A percentile compares a stretch with the other conserved stretches of the same genome.
Evolutionary conservation across 495 filamentous ascomycete genomes (phyloP).

Genomic region (Penicillium paradoxum): DNA sequence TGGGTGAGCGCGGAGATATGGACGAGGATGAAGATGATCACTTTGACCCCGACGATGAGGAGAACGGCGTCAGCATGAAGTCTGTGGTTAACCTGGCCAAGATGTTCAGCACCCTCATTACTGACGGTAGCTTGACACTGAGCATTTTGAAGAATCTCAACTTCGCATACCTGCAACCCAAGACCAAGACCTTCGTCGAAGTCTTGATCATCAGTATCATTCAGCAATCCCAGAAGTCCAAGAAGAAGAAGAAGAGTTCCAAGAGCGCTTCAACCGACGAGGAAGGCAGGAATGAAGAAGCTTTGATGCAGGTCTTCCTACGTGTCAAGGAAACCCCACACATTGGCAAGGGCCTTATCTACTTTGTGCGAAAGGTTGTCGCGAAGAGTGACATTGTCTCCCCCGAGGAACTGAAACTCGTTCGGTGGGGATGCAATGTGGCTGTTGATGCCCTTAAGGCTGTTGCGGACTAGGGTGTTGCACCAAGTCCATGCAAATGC

Average conservation of each 20-base stretch:
- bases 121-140: conserved; percentile 58
- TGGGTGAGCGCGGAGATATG: conserved; percentile 64
- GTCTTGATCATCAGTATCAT: conserved; percentile 71
- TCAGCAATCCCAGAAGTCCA: conserved; percentile 51
- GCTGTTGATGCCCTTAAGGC: conserved; percentile 55
- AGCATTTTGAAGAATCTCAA: conserved; percentile 71
- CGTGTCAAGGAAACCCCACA: conserved; percentile 55
- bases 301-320: conserved; percentile 60
- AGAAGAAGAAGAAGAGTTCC: conserved; percentile 24
- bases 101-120: conserved; percentile 73
- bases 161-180: conserved; percentile 67
- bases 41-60: conserved; percentile 45
- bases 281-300: conserved; percentile 42
- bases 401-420: conserved; percentile 50
- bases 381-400: conserved; percentile 67
- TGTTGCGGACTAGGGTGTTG: conserved; percentile 32
- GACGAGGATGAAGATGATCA: conserved; percentile 52
- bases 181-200: conserved; percentile 74
- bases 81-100: conserved; percentile 84
- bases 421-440: conserved; percentile 68
- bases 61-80: conserved; percentile 48
- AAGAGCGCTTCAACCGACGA: conserved; percentile 22
- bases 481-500: conserved; percentile 5
- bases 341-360: conserved; percentile 66
- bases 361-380: conserved; percentile 73